Evolutionary conservation across 768 basidiomycete species (phyloP).

Genomic region (Rhizopogon salebrosus): DNA sequence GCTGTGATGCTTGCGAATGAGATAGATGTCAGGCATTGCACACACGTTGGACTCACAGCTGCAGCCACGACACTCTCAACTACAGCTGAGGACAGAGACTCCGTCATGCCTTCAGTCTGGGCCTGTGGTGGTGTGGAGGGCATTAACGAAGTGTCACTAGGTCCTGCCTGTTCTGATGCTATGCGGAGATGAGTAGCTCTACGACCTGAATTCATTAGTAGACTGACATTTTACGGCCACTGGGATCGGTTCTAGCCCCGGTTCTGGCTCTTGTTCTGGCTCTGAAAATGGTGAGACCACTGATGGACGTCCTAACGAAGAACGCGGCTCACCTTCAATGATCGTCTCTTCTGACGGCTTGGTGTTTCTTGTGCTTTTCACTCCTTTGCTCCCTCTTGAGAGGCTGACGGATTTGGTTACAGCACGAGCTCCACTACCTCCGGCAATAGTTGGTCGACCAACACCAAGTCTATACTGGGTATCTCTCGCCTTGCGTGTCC

Average conservation of each 20-base stretch:
- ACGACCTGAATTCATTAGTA: not conserved
- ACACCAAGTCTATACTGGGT: constrained; percentile 66
- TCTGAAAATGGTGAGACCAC: constrained; percentile 18
- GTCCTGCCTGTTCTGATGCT: not conserved
- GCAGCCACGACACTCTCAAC: constrained; percentile 17
- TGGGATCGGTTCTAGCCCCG: constrained; percentile 3
- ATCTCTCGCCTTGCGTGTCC: constrained; percentile 69
- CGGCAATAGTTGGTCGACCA: constrained; percentile 61
- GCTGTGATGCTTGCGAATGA: constrained; percentile 24
- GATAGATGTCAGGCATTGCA: not conserved
- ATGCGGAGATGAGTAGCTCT: not conserved
- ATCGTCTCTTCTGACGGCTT: constrained; percentile 55
- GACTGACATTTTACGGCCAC: not conserved
- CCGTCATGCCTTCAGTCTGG: not conserved
- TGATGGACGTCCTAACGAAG: not conserved
- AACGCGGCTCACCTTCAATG: constrained; percentile 36
- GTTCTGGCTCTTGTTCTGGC: constrained; percentile 16
- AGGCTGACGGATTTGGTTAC: constrained; percentile 55
- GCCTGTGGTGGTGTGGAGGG: not conserved
- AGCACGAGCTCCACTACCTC: constrained; percentile 61
- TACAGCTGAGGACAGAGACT: not conserved
- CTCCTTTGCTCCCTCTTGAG: constrained; percentile 41
- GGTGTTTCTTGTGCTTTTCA: constrained; percentile 44
- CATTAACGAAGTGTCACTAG: not conserved
- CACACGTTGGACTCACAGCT: constrained; percentile 20